Evolutionary conservation across 2,329 filamentous ascomycete genomes (phyloP), one percentile per base, ranked within the genome.

Genomic region (Neonectria neomacrospora): DNA sequence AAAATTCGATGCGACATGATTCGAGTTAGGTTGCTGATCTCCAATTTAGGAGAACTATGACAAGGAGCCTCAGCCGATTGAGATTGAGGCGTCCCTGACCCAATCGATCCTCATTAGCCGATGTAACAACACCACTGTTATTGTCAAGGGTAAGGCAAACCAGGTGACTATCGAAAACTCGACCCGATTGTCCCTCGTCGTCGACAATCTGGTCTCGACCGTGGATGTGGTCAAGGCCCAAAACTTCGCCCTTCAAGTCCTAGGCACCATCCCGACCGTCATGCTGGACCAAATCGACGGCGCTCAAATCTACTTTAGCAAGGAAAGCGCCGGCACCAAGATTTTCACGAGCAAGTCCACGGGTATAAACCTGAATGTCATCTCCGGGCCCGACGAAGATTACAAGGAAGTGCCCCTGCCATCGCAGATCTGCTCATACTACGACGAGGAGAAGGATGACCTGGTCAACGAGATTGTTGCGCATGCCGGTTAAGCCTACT

Each of bases 101-200:
- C 96, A 99, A 68, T 97, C 94, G 2, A 89, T 99, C 67, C 89
- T 98, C 68, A 96, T 99, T 77, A 93, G 91, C 74, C 91, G 92
- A 71, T 98, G 95, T 85, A 94, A 89, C 80, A 96, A 96, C 80
- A 92, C 92, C 5, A 96, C 94, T 23, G 87, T 99, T 73, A 91
- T 96, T 71, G 83, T 99, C 75, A 91, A 88, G 75, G 94, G 93
- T 80, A 99, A 99, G 81, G 94, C 93, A 61, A 99, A 99, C 77
- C 94, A 96, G n/a, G 92, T 99, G 66, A 95, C 94, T 5, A 87
- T 98, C 71, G 96, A 98, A 81, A 97, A 97, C 81, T 95, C 91
- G 59, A 88, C 85, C 50, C 90, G 93, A 53, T 84, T 96, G 18
- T 96, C 93, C 28, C 86, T 99, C 56, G 88, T 98, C 54, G 87